phyloP scores from a whole-genome alignment of 164 flowering plant genomes.

The Chimonanthus praecox region DNA sequence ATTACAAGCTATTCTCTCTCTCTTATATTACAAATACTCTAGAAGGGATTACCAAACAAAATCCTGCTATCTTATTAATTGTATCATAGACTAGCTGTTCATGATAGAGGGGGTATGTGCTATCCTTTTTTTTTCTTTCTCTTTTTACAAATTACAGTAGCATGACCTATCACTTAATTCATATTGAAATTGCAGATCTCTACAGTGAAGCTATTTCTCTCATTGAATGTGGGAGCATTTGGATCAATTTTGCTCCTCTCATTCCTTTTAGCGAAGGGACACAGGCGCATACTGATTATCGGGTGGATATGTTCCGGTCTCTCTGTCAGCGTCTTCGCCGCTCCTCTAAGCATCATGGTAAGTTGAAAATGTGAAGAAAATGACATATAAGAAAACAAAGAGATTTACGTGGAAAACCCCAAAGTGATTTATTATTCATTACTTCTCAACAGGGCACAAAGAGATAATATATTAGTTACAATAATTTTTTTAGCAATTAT shows the following conservation, averaged over 20 bases:
- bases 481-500: no score
- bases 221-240: conserved; percentile 30
- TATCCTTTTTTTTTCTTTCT: neutral
- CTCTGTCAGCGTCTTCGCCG: conserved; percentile 56
- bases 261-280: conserved; percentile 15
- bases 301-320: conserved; percentile 70
- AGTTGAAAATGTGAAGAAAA: neutral
- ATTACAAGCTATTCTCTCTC: no score
- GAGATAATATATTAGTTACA: no score
- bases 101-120: neutral
- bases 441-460: neutral
- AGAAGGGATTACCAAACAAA: no score
- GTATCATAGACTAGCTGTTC: no score
- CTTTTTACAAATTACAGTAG: neutral
- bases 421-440: no score
- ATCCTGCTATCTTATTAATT: no score
- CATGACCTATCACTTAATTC: neutral
- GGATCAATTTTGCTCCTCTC: conserved; percentile 41
- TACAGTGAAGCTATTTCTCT: conserved; percentile 37
- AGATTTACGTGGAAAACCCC: no score
- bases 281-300: conserved; percentile 21
- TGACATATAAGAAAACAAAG: neutral
- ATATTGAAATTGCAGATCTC: conserved; percentile 31
- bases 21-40: no score
- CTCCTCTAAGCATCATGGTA: conserved; percentile 80